These are phyloP conservation scores for Leptodontidium sp. DNA, from an alignment of 2,329 filamentous ascomycete species.

Conservation along the genomic window DNA sequence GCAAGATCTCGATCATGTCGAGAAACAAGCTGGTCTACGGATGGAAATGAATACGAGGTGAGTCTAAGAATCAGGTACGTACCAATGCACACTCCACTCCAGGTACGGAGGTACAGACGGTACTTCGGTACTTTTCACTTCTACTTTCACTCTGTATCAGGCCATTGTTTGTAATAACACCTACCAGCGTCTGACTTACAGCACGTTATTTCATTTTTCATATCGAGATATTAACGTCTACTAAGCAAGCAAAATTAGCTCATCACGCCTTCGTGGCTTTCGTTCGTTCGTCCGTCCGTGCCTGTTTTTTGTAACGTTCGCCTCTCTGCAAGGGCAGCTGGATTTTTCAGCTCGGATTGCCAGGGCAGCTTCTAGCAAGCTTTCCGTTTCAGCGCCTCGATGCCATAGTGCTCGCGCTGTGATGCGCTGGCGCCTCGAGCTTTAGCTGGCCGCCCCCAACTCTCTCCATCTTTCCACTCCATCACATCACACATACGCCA, in stretches of 20 bases:
- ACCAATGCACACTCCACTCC: no score
- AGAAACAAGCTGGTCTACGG: neutral
- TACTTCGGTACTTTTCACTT: neutral
- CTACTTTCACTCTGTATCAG: neutral
- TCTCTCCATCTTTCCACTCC: neutral
- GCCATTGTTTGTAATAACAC: neutral
- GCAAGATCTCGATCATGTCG: constrained; percentile 10
- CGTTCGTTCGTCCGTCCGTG: constrained; percentile 2
- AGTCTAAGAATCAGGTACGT: neutral
- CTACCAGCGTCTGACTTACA: neutral
- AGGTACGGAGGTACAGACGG: no score
- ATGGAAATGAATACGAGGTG: constrained; percentile 4
- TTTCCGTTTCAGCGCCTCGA: neutral
- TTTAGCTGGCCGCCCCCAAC: neutral
- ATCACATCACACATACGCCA: neutral
- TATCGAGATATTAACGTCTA: neutral
- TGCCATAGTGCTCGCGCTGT: neutral
- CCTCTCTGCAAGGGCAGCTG: constrained; percentile 8
- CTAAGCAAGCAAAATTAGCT: constrained; percentile 8
- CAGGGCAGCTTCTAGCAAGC: neutral
- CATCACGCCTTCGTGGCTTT: constrained; percentile 8
- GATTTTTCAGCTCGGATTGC: constrained; percentile 5
- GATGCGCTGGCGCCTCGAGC: constrained; percentile 10
- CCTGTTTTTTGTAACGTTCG: neutral
- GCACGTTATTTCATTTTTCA: neutral